Conservation (phyloP, 257 asterid species). For the Ilex asprella region DNA sequence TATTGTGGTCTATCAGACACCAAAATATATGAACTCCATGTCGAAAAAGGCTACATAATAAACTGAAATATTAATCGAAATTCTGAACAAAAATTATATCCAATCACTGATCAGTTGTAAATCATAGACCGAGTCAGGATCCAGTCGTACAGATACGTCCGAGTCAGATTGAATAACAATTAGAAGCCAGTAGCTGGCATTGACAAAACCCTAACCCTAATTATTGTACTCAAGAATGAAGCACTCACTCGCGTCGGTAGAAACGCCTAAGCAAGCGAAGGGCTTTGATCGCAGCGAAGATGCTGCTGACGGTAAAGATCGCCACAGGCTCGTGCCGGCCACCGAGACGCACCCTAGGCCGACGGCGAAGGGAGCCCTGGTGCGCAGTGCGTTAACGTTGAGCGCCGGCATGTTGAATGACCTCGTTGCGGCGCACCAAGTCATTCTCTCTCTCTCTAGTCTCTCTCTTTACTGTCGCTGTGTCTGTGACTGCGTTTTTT, state of each 20-base stretch:
- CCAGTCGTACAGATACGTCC: no score
- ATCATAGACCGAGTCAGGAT: no score
- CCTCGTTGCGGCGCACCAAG: slow-evolving; percentile 76
- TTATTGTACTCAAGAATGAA: not conserved
- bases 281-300: slow-evolving; percentile 23
- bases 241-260: slow-evolving; percentile 40
- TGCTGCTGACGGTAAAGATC: slow-evolving; percentile 18
- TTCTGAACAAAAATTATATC: no score
- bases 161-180: no score
- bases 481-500: no score
- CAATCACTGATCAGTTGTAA: no score
- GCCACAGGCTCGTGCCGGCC: slow-evolving; percentile 44
- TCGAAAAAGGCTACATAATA: no score
- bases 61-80: no score
- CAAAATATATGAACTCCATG: no score
- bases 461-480: no score
- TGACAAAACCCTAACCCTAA: not conserved
- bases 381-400: slow-evolving; percentile 42
- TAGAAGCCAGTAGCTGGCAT: no score
- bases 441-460: slow-evolving; percentile 28
- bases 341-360: slow-evolving; percentile 53
- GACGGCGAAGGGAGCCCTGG: slow-evolving; percentile 41
- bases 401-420: slow-evolving; percentile 63
- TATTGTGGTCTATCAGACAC: no score
- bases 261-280: slow-evolving; percentile 60